These are phyloP conservation scores for Citeromyces hawaiiensis DNA, from an alignment of 1,139 yeast species.

Conservation along the genomic window DNA sequence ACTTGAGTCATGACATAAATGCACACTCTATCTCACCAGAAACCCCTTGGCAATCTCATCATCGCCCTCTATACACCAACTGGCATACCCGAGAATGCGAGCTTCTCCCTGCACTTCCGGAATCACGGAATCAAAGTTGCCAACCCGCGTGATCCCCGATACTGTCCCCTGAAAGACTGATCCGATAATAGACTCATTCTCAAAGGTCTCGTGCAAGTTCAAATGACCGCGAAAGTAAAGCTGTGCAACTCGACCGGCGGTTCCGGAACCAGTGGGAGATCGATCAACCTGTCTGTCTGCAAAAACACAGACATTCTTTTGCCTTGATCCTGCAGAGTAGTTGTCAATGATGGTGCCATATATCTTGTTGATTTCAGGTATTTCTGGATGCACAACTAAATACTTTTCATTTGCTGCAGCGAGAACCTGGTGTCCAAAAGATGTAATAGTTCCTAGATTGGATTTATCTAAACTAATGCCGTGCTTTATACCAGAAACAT, in stretches of 20 bases:
- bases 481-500: slow-evolving; percentile 7
- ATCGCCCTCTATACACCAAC: slow-evolving; percentile 12
- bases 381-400: slow-evolving; percentile 3
- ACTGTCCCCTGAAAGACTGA: slow-evolving; percentile 10
- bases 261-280: slow-evolving; percentile 15
- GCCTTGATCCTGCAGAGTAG: slow-evolving; percentile 5
- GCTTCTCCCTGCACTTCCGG: slow-evolving; percentile 13
- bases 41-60: slow-evolving; percentile 12
- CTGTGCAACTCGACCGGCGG: slow-evolving; percentile 14
- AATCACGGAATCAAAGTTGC: slow-evolving; percentile 10
- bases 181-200: slow-evolving; percentile 14
- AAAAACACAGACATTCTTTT: slow-evolving; percentile 8
- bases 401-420: slow-evolving; percentile 10
- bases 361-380: slow-evolving; percentile 1
- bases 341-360: slow-evolving; percentile 7
- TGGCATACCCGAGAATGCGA: slow-evolving; percentile 11
- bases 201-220: slow-evolving; percentile 4
- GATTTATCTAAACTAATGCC: slow-evolving; percentile 7
- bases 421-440: slow-evolving; percentile 11
- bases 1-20: no score
- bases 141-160: slow-evolving; percentile 8
- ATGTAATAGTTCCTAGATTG: slow-evolving; percentile 8
- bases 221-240: slow-evolving; percentile 9
- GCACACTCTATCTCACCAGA: slow-evolving; percentile 4
- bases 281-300: slow-evolving; percentile 14